Conservation (phyloP, 345 rosid species). For the Rhodamnia argentea region DNA sequence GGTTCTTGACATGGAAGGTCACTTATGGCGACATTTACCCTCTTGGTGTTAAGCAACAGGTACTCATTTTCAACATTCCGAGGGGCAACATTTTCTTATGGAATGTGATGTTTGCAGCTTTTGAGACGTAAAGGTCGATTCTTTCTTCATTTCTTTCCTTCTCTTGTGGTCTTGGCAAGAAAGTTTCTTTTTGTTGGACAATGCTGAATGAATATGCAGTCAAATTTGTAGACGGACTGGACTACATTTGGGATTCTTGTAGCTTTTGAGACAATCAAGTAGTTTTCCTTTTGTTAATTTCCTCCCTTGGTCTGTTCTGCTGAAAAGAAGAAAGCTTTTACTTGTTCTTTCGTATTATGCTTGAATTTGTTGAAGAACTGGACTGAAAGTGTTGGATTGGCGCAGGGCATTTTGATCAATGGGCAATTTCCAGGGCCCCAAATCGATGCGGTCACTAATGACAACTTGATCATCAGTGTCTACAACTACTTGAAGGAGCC, state of each 20-base stretch:
- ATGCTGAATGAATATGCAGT: neutral
- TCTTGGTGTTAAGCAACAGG: slow-evolving; percentile 89
- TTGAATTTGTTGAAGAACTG: neutral
- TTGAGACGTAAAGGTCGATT: neutral
- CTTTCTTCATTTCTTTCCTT: neutral
- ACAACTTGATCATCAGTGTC: slow-evolving; percentile 51
- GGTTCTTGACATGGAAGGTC: slow-evolving; percentile 76
- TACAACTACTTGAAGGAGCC: slow-evolving; percentile 60
- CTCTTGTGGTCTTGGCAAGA: neutral
- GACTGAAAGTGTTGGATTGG: neutral
- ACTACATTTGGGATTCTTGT: neutral
- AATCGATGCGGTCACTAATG: slow-evolving; percentile 54
- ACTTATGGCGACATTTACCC: slow-evolving; percentile 90
- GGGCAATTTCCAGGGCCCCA: slow-evolving; percentile 81
- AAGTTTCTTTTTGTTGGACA: neutral
- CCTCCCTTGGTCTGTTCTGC: neutral
- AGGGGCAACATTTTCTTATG: neutral
- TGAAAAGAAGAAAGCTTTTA: neutral
- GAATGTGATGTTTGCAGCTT: neutral
- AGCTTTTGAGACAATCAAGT: neutral
- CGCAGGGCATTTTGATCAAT: slow-evolving; percentile 69
- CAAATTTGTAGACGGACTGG: too few relatives aligned
- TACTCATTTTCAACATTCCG: slow-evolving; percentile 2
- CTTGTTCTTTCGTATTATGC: neutral
- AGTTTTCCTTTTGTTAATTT: neutral